phyloP scores from a whole-genome alignment of 495 filamentous ascomycete species.

The Beverwykella pulmonaria region DNA sequence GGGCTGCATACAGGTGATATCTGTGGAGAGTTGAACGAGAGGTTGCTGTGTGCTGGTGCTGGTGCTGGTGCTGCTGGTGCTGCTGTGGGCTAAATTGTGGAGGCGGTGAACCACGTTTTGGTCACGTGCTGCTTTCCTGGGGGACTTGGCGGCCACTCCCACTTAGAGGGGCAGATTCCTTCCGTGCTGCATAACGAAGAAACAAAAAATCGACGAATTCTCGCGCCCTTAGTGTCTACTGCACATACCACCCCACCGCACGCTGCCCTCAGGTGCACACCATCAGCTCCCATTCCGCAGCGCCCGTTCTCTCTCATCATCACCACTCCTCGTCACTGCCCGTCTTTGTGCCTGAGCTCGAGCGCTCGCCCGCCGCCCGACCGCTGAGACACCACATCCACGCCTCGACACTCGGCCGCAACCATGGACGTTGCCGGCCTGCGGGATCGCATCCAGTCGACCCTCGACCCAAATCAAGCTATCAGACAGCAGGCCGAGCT shows the following conservation, averaged over 20 bases:
- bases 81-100: not conserved
- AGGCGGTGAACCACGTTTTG: not conserved
- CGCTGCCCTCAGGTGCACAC: not conserved
- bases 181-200: not conserved
- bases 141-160: not conserved
- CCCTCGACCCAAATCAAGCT: constrained; percentile 82
- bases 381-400: not conserved
- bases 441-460: constrained; percentile 83
- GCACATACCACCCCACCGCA: not conserved
- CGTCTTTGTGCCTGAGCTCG: not conserved
- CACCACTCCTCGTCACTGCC: not conserved
- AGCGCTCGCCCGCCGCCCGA: not conserved
- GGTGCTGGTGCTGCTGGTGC: not conserved
- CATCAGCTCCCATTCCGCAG: no score
- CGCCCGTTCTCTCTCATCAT: no score
- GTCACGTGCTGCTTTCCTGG: not conserved
- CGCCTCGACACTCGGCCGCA: constrained; percentile 2
- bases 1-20: no score
- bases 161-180: not conserved
- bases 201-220: not conserved
- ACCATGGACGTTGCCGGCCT: constrained; percentile 85
- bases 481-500: constrained; percentile 83
- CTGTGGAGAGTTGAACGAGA: no score
- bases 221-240: not conserved
- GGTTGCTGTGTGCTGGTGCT: no score